Conservation (phyloP, 345 rosid genomes). For the Sonneratia caseolaris region DNA sequence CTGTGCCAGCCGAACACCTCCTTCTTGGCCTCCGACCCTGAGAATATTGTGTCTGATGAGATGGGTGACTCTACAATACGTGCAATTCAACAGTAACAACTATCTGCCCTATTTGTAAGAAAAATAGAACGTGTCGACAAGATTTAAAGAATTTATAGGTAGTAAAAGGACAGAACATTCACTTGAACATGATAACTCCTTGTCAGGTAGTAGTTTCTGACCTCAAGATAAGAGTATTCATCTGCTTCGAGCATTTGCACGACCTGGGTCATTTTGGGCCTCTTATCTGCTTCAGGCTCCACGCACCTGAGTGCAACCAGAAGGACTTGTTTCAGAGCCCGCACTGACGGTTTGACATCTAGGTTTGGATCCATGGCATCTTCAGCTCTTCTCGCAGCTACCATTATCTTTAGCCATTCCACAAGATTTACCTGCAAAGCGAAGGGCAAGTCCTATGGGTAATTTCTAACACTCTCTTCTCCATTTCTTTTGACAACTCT, state of each 20-base stretch:
- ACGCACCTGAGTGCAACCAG: constrained; percentile 81
- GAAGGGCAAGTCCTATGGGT: neutral
- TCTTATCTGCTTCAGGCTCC: constrained; percentile 78
- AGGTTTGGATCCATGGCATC: constrained; percentile 80
- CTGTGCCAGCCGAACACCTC: constrained; percentile 63
- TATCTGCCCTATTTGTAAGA: too few relatives aligned
- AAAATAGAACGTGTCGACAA: too few relatives aligned
- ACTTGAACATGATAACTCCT: too few relatives aligned
- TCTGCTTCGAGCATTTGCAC: constrained; percentile 85
- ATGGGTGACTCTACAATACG: neutral
- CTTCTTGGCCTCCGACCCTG: constrained; percentile 73
- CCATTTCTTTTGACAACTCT: too few relatives aligned
- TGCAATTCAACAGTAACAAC: neutral
- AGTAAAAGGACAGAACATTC: too few relatives aligned
- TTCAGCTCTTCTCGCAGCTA: constrained; percentile 85
- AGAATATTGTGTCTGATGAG: neutral
- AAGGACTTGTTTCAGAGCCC: constrained; percentile 68
- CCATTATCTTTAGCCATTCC: constrained; percentile 95
- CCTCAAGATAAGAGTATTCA: constrained; percentile 78
- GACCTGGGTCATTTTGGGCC: constrained; percentile 92
- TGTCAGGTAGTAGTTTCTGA: constrained; percentile 4
- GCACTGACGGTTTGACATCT: constrained; percentile 61
- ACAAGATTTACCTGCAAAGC: constrained; percentile 73
- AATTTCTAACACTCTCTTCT: neutral
- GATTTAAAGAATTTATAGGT: too few relatives aligned